Evolutionary conservation across 257 asterid genomes (phyloP), one percentile per base, ranked within the genome.

Genomic region (Petrea volubilis): DNA sequence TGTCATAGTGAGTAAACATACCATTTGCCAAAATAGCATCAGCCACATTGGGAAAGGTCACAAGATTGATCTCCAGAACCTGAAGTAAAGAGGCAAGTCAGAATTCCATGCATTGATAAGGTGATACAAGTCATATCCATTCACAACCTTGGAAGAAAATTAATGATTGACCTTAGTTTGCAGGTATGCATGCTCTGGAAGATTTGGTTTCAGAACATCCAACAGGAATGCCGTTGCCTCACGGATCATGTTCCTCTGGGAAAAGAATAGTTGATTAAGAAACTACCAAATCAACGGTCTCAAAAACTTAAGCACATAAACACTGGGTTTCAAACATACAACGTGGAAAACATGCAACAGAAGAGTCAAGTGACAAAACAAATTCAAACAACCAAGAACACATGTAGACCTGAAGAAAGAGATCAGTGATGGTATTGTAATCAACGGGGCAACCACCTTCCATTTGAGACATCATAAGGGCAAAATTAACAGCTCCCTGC

Each of bases 381-480:
- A 31, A 33, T 61, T 65, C 38, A 76, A 31, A 56, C 55, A 28
- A 34, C 43, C 28, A 63, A 59, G 27, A 25, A 25, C 18, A 36
- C 27, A 70, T 53, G 21, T 74, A 74, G 33, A 92, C 99, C 98
- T 95, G 99, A 70, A 95, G 98, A 80, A 95, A 95, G 69, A 95
- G 96, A 86, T 95, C 99, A 0, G 98, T 92, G 67, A 95, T 95
- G 66, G 99, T 95, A 78, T 95, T 95, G 90, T 88, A 95, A 80
- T 95, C 99, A 77, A 95, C 85, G 6, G 99, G 99, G 64, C 99
- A 95, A 17, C 99, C 98, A 71, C 99, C 98, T 80, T 95, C 99
- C 99, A 95, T 95, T 88, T 95, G 99, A 64, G 99, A 95, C 99
- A 95, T 92, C 99, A 95, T 95, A 63, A 92, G 96, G 51, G 99